Evolutionary conservation across 2,329 filamentous ascomycete genomes (phyloP).

Genomic region (Akanthomyces uredinophilus): DNA sequence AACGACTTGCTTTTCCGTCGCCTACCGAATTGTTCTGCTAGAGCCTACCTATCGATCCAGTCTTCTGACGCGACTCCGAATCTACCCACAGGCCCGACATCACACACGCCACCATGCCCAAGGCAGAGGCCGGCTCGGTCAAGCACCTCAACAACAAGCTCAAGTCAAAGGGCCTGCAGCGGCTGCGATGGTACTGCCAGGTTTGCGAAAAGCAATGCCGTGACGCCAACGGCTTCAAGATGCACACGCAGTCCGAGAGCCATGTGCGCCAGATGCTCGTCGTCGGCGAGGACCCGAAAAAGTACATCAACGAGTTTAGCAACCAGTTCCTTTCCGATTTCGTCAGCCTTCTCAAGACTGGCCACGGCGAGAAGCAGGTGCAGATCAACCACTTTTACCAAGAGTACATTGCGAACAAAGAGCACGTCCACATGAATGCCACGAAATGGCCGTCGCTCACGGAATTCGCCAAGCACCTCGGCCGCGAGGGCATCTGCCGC

Average conservation of each 20-base stretch:
- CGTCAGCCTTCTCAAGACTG: conserved; percentile 67
- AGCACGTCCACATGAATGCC: conserved; percentile 90
- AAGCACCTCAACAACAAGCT: conserved; percentile 89
- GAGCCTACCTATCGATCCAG: background rate
- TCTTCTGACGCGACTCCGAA: background rate
- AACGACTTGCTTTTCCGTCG: background rate
- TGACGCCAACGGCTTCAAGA: conserved; percentile 89
- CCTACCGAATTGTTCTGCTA: background rate
- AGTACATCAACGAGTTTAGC: conserved; percentile 76
- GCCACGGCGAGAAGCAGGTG: conserved; percentile 86
- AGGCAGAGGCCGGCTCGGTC: conserved; percentile 87
- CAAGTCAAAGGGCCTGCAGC: conserved; percentile 72
- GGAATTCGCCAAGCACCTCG: conserved; percentile 83
- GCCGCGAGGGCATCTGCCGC: conserved; percentile 78
- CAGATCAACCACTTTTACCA: conserved; percentile 94
- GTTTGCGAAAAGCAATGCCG: conserved; percentile 62
- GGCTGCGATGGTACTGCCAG: conserved; percentile 88
- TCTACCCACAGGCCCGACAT: background rate
- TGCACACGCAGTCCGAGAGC: conserved; percentile 77
- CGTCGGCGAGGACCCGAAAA: conserved; percentile 81
- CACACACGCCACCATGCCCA: conserved; percentile 64
- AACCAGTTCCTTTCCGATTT: conserved; percentile 80
- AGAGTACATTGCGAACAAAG: conserved; percentile 80
- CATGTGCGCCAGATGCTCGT: conserved; percentile 86
- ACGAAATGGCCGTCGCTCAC: conserved; percentile 85